Evolutionary conservation across 2,329 filamentous ascomycete species (phyloP), one percentile per base, ranked within the genome.

Genomic region (Rhinocladiella similis): DNA sequence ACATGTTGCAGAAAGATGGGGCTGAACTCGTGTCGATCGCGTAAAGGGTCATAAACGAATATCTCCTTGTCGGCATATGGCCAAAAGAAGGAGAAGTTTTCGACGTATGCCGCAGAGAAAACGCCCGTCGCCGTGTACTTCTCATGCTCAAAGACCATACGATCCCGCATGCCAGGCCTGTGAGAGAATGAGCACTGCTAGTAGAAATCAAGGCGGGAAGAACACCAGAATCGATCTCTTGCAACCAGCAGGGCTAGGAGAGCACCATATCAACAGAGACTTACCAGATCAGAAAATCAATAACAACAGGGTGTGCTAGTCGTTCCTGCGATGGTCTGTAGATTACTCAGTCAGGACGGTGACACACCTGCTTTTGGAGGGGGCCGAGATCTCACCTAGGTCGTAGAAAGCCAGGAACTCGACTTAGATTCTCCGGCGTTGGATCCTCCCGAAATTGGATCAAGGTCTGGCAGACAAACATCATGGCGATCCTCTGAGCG

Each of bases 201-300:
- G 25, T 18, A 51, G 48, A 38, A 16, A 2, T 35, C 18, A 25
- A 25, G 27, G 38, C 22, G 4, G 22, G 22, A 25, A 25, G 22
- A 25, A 4, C 7, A 25, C 22, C 7, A 25, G n/a, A n/a, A n/a
- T 27, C 25, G 3, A 27, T 27, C 4, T 7, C 9, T 2, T 47
- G 35, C 41, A 41, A 51, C 25, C 25, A 27, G 25, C 25, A 48
- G n/a, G 10, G 12, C 22, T 16, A 41, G 6, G n/a, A 50, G 25
- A 27, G 25, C 25, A 7, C 25, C 4, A 27, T 7, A 7, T 27
- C 25, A 27, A 27, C 25, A 27, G 7, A 20, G 29, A 51, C 57
- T n/a, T 47, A 60, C 62, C 62, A 64, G 46, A 62, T 43, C 3
- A 64, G 50, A 47, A 62, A 64, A 47, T 64, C 62, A 16, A 64